Evolutionary conservation across 352 stramenopile species (phyloP).

Genomic region (Phytophthora tentaculata): DNA sequence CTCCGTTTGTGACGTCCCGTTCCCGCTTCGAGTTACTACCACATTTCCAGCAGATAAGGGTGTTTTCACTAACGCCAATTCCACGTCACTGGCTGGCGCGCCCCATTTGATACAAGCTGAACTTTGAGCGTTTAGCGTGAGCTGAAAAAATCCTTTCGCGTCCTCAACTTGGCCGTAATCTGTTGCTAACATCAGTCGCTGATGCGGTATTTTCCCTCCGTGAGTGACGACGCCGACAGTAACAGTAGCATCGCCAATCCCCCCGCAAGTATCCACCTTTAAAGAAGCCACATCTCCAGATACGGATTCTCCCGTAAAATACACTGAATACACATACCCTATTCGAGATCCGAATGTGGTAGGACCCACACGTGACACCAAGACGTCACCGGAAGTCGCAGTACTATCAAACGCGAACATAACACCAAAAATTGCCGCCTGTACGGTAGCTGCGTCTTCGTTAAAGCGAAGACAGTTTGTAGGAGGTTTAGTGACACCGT

Average conservation of each 20-base stretch:
- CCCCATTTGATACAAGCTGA: constrained; percentile 72
- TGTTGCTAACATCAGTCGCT: constrained; percentile 82
- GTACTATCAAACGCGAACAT: constrained; percentile 33
- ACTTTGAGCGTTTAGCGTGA: constrained; percentile 30
- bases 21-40: constrained; percentile 64
- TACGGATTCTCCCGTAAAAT: constrained; percentile 89
- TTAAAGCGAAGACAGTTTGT: constrained; percentile 55
- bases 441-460: constrained; percentile 17
- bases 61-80: constrained; percentile 46
- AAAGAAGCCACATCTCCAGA: constrained; percentile 83
- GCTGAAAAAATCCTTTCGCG: constrained; percentile 57
- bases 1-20: constrained; percentile 66
- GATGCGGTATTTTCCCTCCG: constrained; percentile 81
- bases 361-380: constrained; percentile 61
- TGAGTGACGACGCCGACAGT: constrained; percentile 62
- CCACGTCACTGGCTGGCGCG: constrained; percentile 48
- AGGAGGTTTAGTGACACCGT: constrained; percentile 32
- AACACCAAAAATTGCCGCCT: constrained; percentile 19
- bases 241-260: constrained; percentile 34
- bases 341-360: constrained; percentile 39
- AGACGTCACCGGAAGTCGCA: constrained; percentile 42
- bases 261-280: constrained; percentile 29
- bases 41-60: constrained; percentile 52
- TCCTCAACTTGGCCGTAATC: constrained; percentile 79
- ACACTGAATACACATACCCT: constrained; percentile 92